These are phyloP conservation scores for Diplodia intermedia DNA, from an alignment of 2,329 filamentous ascomycete species.

Conservation along the genomic window DNA sequence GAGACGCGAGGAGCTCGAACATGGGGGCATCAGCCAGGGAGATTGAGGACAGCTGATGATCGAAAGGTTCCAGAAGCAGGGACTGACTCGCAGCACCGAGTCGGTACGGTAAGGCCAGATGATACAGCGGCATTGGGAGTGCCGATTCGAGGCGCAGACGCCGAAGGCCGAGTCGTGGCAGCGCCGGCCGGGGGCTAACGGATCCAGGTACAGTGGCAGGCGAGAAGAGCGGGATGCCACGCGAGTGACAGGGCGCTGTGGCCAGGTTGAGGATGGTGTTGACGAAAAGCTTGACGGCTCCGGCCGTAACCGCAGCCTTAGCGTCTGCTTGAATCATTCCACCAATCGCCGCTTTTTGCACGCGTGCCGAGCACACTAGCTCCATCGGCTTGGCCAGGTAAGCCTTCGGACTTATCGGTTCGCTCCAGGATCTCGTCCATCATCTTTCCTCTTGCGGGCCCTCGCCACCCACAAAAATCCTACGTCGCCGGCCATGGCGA, in stretches of 20 bases:
- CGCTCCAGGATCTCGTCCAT: slow-evolving; percentile 4
- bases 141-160: not conserved
- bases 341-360: slow-evolving; percentile 8
- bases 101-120: not conserved
- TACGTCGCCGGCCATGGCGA: no score
- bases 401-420: not conserved
- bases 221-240: slow-evolving; percentile 6
- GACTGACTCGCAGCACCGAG: not conserved
- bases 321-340: slow-evolving; percentile 4
- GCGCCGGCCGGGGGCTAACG: not conserved
- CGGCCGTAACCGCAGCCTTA: slow-evolving; percentile 7
- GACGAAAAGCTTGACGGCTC: not conserved
- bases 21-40: not conserved
- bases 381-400: not conserved
- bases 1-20: not conserved
- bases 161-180: not conserved
- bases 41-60: not conserved
- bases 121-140: not conserved
- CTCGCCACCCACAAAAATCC: not conserved
- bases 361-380: not conserved
- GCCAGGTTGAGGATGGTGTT: not conserved
- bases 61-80: not conserved
- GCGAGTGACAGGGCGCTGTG: not conserved
- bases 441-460: slow-evolving; percentile 2
- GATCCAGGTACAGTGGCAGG: not conserved